Evolutionary conservation across 176 grass and related monocot species (phyloP).

Genomic region (Oryza longistaminata): DNA sequence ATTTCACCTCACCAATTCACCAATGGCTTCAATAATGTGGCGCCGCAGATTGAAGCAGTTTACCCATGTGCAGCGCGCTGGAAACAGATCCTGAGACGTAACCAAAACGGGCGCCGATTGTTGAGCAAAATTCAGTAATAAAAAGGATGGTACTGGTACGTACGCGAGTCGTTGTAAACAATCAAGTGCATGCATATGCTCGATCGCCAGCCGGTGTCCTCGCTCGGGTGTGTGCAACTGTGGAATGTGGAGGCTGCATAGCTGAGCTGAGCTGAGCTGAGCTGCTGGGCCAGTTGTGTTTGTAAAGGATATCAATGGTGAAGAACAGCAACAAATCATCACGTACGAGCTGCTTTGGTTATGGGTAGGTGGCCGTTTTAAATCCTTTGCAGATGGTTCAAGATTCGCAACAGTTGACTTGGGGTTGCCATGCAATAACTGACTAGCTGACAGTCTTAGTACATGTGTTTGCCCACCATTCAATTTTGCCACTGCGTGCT

Average conservation of each 20-base stretch:
- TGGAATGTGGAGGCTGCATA: conserved; percentile 6
- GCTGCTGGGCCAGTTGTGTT: conserved; percentile 11
- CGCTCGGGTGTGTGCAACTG: not conserved
- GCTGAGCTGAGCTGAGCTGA: not conserved
- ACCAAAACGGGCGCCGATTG: not conserved
- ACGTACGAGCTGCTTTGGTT: not conserved
- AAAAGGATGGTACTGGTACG: not conserved
- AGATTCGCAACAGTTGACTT: conserved; percentile 9
- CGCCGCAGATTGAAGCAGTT: not conserved
- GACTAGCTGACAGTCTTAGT: not conserved
- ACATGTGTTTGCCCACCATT: not conserved
- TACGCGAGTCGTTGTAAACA: not conserved
- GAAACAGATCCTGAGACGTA: not conserved
- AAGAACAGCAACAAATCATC: conserved; percentile 17
- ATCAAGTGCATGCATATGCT: not conserved
- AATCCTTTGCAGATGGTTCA: not conserved
- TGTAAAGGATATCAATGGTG: conserved; percentile 20
- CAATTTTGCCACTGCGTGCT: not conserved
- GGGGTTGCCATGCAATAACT: not conserved
- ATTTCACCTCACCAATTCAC: not conserved
- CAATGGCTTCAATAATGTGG: conserved; percentile 26
- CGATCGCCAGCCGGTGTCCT: not conserved
- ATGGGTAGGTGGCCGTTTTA: not conserved
- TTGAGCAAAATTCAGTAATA: not conserved
- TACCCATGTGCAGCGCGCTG: conserved; percentile 1